Percentiles rank a stretch among this genome's conserved stretches.
Conservation (phyloP, 1,284 basidiomycete species). For the Xerocomus nothofagi region DNA sequence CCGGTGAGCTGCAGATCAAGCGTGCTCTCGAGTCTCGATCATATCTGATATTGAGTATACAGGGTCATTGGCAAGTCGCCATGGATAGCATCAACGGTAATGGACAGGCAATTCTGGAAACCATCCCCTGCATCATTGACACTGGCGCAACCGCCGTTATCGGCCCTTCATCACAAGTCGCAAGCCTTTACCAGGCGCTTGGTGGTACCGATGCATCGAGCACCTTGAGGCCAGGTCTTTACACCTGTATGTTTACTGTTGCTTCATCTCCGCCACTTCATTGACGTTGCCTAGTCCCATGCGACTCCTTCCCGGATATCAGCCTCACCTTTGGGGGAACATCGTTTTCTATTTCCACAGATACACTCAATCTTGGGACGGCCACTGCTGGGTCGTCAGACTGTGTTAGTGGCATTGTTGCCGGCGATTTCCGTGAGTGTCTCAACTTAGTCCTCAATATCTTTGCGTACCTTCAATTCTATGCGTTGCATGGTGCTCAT, state of each 20-base stretch:
- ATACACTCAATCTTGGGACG: conserved; percentile 39
- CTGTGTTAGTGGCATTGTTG: conserved; percentile 34
- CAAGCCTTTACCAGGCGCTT: conserved; percentile 36
- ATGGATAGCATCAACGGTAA: conserved; percentile 21
- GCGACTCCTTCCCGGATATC: conserved; percentile 36
- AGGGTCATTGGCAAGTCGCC: conserved; percentile 34
- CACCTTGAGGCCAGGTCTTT: conserved; percentile 5
- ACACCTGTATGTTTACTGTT: conserved; percentile 13
- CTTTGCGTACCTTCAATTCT: no score
- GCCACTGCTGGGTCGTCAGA: conserved; percentile 28
- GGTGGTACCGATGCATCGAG: conserved; percentile 14
- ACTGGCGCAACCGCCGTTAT: conserved; percentile 49
- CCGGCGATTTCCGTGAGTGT: conserved; percentile 8
- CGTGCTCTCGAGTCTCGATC: background rate
- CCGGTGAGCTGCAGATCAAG: conserved; percentile 9
- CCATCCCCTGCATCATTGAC: conserved; percentile 38
- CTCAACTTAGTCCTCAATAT: background rate
- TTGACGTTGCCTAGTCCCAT: conserved; percentile 42
- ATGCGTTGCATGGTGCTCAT: no score
- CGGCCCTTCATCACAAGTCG: conserved; percentile 45
- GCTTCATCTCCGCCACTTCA: conserved; percentile 19
- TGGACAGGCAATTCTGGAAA: conserved; percentile 10
- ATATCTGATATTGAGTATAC: background rate
- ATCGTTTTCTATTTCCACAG: conserved; percentile 38
- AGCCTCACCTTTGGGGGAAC: conserved; percentile 45